Evolutionary conservation across 768 basidiomycete species (phyloP), one percentile per base, ranked within the genome.

Genomic region (Amanita molliuscula): DNA sequence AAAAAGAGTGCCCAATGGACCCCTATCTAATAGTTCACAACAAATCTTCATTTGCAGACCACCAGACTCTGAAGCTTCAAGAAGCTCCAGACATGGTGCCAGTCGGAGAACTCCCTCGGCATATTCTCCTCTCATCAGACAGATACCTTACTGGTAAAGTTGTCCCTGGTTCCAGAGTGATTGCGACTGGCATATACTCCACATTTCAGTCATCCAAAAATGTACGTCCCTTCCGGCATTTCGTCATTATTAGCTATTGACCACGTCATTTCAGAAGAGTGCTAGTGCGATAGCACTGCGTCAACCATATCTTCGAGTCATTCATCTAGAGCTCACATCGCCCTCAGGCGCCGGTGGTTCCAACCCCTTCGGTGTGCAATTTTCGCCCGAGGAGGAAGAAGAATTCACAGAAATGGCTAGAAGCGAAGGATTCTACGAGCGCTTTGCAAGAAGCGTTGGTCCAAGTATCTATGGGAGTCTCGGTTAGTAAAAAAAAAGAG

Each of bases 81-180:
- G 96, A 99, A 66, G 94, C 95, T 15, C 96, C 96, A 0, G 96
- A 99, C 64, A 96, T 97, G 91, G 96, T 99, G 1, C 96, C 96
- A 0, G 94, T 98, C 21, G 96, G 96, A 75, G 96, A 99, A 62
- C 72, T 99, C 36, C 96, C 96, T 7, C 70, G 94, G 44, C 96
- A 98, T 62, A 92, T 99, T 77, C 75, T 95, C 45, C 72, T 99
- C 21, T 94, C 89, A 25, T 82, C 81, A 4, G 96, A 99, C 64
- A 74, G 95, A 64, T 84, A 92, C 60, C 72, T 98, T 48, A 91
- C 94, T 0, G 92, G 90, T 0, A 84, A 84, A 61, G 94, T 97
- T 8, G 88, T 97, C 8, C 96, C 96, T 4, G 96, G 96, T 2
- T 91, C 93, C n/a, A 74, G 96, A 49, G 82, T 98, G 20, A 80